A percentile compares a stretch with the other conserved stretches of the same genome.
Conservation (phyloP, 2,329 filamentous ascomycete species). For the Ophiostoma perfectum region DNA sequence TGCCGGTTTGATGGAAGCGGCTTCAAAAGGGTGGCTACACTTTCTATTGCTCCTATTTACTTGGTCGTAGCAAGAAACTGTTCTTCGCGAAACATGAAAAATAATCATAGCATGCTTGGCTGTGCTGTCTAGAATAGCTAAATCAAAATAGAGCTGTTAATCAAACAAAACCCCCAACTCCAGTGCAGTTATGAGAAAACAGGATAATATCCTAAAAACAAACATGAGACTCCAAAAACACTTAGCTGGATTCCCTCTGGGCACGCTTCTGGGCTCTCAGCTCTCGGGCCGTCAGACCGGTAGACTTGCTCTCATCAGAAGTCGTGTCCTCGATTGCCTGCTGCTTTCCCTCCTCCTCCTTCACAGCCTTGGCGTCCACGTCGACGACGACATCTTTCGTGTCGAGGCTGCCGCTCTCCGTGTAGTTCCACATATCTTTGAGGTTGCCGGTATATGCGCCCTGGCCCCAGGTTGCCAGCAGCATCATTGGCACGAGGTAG, state of each 20-base stretch:
- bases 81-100: background rate
- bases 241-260: background rate
- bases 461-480: conserved; percentile 69
- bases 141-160: background rate
- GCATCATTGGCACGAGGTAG: conserved; percentile 83
- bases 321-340: conserved; percentile 23
- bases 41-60: background rate
- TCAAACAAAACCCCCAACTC: background rate
- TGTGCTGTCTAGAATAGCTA: too few relatives aligned
- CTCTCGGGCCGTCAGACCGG: background rate
- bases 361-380: conserved; percentile 45
- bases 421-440: conserved; percentile 72
- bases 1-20: background rate
- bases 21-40: background rate
- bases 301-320: background rate
- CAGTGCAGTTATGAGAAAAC: background rate
- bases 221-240: background rate
- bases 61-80: background rate
- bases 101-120: too few relatives aligned
- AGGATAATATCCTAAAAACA: background rate
- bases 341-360: conserved; percentile 29
- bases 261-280: background rate
- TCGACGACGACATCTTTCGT: conserved; percentile 51
- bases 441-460: conserved; percentile 66
- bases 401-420: conserved; percentile 61